Evolutionary conservation across 768 basidiomycete genomes (phyloP), one percentile per base, ranked within the genome.

Genomic region (Leccinum arenicola): DNA sequence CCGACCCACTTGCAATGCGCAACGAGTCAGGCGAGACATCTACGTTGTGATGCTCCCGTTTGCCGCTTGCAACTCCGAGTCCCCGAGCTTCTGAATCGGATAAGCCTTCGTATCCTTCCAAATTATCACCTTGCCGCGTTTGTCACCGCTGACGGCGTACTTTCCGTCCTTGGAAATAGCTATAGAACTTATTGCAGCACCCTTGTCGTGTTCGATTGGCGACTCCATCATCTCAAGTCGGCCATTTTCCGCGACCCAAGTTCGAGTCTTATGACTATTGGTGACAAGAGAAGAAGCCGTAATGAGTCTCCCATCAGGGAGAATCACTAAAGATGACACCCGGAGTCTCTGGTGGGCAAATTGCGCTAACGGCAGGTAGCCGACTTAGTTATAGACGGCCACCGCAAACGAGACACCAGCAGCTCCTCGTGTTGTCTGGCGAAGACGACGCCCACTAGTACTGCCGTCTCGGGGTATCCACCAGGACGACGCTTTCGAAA

Each of bases 101-200:
- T 31, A 31, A 21, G n/a, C 45, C 0, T 5, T 10, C 15, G 11
- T 21, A 33, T 50, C 17, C 62, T 53, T 14, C 62, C 62, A 64
- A 57, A 64, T n/a, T 9, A 25, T 35, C 40, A 60, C 61, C 23
- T 52, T 50, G 12, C 63, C 58, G 7, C 48, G 21, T n/a, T 35
- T 31, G 15, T 53, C 55, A 4, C 61, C 63, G 38, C 52, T 57
- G 29, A 64, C 27, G 19, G 63, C 27, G 50, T 29, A 55, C 38
- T n/a, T 55, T 25, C 63, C 63, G 17, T 57, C 56, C 29, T 47
- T 50, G 45, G 61, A 64, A 25, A 50, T 19, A 17, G 52, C 50
- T 23, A 64, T 40, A 2, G 50, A 23, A 12, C 15, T 25, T 21
- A 55, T 56, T 19, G 36, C 47, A 31, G 29, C 29, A 31, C 50